Percentiles rank a stretch among this genome's conserved stretches.
phyloP scores from a whole-genome alignment of 2,329 filamentous ascomycete genomes.

The Colletotrichum sp. region DNA sequence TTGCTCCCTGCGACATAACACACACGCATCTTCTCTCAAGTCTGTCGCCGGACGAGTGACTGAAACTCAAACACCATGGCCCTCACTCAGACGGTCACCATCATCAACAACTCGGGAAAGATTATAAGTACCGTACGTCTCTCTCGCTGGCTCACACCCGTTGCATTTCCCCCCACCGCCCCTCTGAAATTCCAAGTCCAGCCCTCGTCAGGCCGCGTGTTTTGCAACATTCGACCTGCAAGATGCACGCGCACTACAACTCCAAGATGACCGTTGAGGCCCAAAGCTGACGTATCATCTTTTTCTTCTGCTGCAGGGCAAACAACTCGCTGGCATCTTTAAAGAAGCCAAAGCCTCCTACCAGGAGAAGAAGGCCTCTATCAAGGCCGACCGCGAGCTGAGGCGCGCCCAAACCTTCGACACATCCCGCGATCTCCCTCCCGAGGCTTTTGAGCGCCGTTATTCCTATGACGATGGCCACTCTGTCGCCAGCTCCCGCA shows the following conservation, averaged over 20 bases:
- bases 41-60: not conserved
- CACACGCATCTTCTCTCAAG: not conserved
- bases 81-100: slow-evolving; percentile 77
- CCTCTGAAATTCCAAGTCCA: slow-evolving; percentile 7
- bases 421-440: slow-evolving; percentile 28
- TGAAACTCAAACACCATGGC: slow-evolving; percentile 35
- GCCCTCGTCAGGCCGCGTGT: not conserved
- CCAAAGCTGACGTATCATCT: slow-evolving; percentile 18
- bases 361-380: slow-evolving; percentile 82
- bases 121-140: slow-evolving; percentile 81
- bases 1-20: not conserved
- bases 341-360: slow-evolving; percentile 91
- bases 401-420: slow-evolving; percentile 68
- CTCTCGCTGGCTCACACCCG: not conserved
- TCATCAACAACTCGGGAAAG: slow-evolving; percentile 90
- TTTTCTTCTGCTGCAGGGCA: slow-evolving; percentile 64
- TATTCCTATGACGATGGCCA: slow-evolving; percentile 37
- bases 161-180: slow-evolving; percentile 12
- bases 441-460: slow-evolving; percentile 23
- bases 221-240: slow-evolving; percentile 1
- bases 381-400: slow-evolving; percentile 68
- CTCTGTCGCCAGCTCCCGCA: slow-evolving; percentile 45
- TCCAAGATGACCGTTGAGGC: not conserved
- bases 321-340: slow-evolving; percentile 88
- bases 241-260: slow-evolving; percentile 4